These are phyloP conservation scores for Macaranga tanarius DNA, from an alignment of 441 rosid genomes.

Conservation along the genomic window DNA sequence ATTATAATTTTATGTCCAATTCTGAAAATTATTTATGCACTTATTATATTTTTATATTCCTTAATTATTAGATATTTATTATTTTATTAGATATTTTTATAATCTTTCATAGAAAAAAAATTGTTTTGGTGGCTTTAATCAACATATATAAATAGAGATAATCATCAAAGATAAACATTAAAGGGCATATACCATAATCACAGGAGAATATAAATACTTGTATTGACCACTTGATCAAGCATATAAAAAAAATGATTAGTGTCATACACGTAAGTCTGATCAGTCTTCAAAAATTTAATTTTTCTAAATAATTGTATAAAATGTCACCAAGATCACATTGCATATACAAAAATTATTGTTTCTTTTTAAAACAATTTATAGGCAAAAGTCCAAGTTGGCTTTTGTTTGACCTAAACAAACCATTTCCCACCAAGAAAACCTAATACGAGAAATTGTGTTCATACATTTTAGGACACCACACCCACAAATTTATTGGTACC, in stretches of 20 bases:
- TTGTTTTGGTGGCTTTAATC: background rate
- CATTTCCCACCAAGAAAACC: background rate
- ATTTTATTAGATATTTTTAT: background rate
- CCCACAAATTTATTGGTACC: background rate
- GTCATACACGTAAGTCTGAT: constrained; percentile 1
- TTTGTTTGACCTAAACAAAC: constrained; percentile 1
- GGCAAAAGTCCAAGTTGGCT: background rate
- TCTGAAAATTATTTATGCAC: too few relatives aligned
- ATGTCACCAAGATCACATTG: constrained; percentile 4
- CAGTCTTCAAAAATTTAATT: background rate
- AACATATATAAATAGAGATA: background rate
- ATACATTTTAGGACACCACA: background rate
- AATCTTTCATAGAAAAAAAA: background rate
- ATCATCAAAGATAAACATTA: too few relatives aligned
- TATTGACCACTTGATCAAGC: background rate
- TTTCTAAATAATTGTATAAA: background rate
- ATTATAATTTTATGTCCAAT: too few relatives aligned
- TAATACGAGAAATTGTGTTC: background rate
- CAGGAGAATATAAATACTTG: background rate
- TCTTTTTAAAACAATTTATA: background rate
- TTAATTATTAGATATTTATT: too few relatives aligned
- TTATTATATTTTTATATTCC: too few relatives aligned
- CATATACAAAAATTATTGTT: background rate
- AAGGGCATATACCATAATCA: background rate
- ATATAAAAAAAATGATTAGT: background rate